These are phyloP conservation scores for Myriosclerotinia scirpicola DNA, from an alignment of 2,329 filamentous ascomycete genomes.

Conservation along the genomic window DNA sequence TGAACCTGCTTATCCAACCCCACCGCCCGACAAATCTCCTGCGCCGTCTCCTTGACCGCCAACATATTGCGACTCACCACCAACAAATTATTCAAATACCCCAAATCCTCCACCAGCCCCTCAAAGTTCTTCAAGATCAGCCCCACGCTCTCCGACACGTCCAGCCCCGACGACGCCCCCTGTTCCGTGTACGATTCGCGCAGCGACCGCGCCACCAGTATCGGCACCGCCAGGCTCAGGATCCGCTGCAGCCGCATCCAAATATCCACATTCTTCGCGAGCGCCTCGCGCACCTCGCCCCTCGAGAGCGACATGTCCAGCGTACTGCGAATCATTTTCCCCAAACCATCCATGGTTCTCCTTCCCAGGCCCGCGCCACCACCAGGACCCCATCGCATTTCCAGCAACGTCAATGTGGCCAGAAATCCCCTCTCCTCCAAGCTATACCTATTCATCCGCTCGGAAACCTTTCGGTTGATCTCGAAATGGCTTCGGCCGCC, in stretches of 20 bases:
- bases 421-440: constrained; percentile 65
- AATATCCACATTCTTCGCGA: constrained; percentile 62
- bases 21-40: constrained; percentile 64
- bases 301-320: constrained; percentile 62
- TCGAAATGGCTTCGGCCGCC: constrained; percentile 21
- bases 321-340: constrained; percentile 58
- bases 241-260: constrained; percentile 65
- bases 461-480: constrained; percentile 28
- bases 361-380: constrained; percentile 55
- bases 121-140: constrained; percentile 63
- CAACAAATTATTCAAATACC: constrained; percentile 65
- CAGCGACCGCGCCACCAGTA: constrained; percentile 59
- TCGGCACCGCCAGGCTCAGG: constrained; percentile 63
- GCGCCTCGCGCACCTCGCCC: constrained; percentile 58
- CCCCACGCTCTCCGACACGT: constrained; percentile 61
- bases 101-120: constrained; percentile 60
- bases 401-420: constrained; percentile 51
- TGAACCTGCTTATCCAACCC: constrained; percentile 66
- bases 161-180: constrained; percentile 55
- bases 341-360: constrained; percentile 54
- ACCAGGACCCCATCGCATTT: constrained; percentile 62
- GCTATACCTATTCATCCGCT: constrained; percentile 44
- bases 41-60: constrained; percentile 63
- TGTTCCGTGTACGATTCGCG: constrained; percentile 55
- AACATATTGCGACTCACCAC: constrained; percentile 65